A percentile compares a stretch with the other conserved stretches of the same genome.
Evolutionary conservation across 2,329 filamentous ascomycete species (phyloP).

Genomic region (Grosmannia penicillata): DNA sequence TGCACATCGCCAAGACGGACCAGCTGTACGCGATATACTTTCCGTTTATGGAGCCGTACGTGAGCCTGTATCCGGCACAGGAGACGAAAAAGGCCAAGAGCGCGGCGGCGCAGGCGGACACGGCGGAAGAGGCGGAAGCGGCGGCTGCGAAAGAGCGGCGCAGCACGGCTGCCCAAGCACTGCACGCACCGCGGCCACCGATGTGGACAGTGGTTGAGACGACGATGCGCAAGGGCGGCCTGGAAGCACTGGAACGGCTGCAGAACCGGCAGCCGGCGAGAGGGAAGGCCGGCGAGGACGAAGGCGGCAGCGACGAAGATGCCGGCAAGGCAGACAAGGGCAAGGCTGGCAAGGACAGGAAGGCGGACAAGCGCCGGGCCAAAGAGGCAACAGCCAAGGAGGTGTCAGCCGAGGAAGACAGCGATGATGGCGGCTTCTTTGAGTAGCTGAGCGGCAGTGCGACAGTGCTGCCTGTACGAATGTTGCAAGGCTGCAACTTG

Average conservation of each 20-base stretch:
- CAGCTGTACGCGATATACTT: constrained; percentile 61
- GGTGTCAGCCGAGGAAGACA: constrained; percentile 3
- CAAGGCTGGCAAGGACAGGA: too few relatives aligned
- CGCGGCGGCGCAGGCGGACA: constrained; percentile 4
- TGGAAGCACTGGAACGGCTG: constrained; percentile 33
- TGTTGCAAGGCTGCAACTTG: too few relatives aligned
- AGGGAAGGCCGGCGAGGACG: not conserved
- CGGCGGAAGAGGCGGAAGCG: not conserved
- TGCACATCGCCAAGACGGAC: constrained; percentile 60
- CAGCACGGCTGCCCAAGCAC: constrained; percentile 25
- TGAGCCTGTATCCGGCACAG: constrained; percentile 42
- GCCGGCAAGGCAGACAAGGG: too few relatives aligned
- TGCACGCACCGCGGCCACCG: constrained; percentile 34
- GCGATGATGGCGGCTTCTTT: constrained; percentile 39
- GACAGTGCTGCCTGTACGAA: not conserved
- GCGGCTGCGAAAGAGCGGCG: constrained; percentile 12
- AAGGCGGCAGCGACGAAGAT: not conserved
- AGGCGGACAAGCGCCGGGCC: too few relatives aligned
- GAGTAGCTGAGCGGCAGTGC: constrained; percentile 19
- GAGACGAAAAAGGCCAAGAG: constrained; percentile 16
- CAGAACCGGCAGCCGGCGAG: constrained; percentile 30
- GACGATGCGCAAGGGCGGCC: constrained; percentile 45
- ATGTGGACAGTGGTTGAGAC: constrained; percentile 56
- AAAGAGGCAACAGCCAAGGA: too few relatives aligned
- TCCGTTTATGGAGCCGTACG: constrained; percentile 56